Evolutionary conservation across 2,329 filamentous ascomycete species (phyloP).

Genomic region (Neofusicoccum kwambonambiense): DNA sequence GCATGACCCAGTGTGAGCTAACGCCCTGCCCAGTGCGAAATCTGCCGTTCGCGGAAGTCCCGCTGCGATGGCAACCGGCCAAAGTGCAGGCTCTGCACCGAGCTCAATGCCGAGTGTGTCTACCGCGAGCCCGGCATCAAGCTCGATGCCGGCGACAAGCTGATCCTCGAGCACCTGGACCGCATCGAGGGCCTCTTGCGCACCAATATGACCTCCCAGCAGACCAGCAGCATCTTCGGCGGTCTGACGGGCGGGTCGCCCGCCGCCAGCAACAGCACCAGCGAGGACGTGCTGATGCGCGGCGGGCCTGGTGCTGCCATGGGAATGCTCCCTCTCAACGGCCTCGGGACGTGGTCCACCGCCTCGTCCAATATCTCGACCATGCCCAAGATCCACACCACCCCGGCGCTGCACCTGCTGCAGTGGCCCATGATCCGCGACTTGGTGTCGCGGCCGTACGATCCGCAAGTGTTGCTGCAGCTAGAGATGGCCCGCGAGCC

Average conservation of each 20-base stretch:
- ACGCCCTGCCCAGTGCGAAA: conserved; percentile 65
- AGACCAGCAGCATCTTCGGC: conserved; percentile 50
- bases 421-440: conserved; percentile 80
- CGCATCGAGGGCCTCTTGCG: conserved; percentile 79
- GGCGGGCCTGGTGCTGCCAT: conserved; percentile 36
- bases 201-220: conserved; percentile 60
- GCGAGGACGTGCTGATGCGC: conserved; percentile 42
- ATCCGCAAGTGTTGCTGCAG: conserved; percentile 77
- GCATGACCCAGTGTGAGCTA: conserved; percentile 22
- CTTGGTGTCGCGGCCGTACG: conserved; percentile 72
- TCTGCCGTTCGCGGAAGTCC: conserved; percentile 77
- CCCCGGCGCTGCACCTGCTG: conserved; percentile 72
- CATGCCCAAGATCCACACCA: conserved; percentile 83
- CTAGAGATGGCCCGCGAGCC: conserved; percentile 78
- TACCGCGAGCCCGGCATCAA: conserved; percentile 86
- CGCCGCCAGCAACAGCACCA: conserved; percentile 44
- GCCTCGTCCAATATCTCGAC: conserved; percentile 69
- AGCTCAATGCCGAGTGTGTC: conserved; percentile 77
- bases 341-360: conserved; percentile 70
- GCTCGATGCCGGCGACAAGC: conserved; percentile 80
- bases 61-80: conserved; percentile 76
- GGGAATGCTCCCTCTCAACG: conserved; percentile 46
- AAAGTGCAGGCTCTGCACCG: conserved; percentile 80
- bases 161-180: conserved; percentile 75
- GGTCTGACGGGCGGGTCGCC: conserved; percentile 34